Base-by-base conservation (phyloP, 257 asterid species). In the Osmanthus fragrans region DNA sequence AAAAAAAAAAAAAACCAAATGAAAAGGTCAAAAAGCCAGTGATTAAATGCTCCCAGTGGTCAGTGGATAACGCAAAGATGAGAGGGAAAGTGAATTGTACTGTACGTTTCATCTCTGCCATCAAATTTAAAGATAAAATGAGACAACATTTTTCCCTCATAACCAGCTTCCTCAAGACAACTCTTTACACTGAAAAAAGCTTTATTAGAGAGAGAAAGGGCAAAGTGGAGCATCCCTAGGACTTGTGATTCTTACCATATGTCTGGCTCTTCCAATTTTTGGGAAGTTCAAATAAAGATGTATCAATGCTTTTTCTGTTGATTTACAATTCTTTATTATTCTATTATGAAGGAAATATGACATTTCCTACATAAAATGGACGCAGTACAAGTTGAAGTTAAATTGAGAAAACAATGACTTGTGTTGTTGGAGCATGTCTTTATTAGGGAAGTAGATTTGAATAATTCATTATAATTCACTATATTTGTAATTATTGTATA, bases 1-100 rank as follows among this genome's bases (percentile, higher is more conserved):
- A 74, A 63, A 72, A 73, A 68, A 75, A 80, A 25, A 25, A 25
- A 25, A 25, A 25, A 25, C 27, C 30, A 83, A 75, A 72, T 58
- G 30, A 76, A 25, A 81, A 42, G 76, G 65, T 27, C 18, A 74
- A 65, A 80, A 65, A 80, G 34, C 11, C 72, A 34, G 80, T 51
- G 80, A 68, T 80, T 87, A 70, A 85, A 83, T 82, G 83, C 68
- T 80, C 15, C 68, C 80, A 76, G 76, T 80, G 76, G 83, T 63
- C 80, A 76, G 76, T 80, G 76, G 83, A 86, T 84, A 81, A 86
- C 84, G 81, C 85, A 79, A 75, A 80, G 37, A 72, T 79, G 76
- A 66, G 84, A 83, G 85, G 74, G 72, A 77, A 78, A 85, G 83
- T 69, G 71, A 77, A 73, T 82, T 85, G 85, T 82, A 66, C 71